Evolutionary conservation across 148 eudicot species (phyloP).

Genomic region (Rhododendron kiyosumense): DNA sequence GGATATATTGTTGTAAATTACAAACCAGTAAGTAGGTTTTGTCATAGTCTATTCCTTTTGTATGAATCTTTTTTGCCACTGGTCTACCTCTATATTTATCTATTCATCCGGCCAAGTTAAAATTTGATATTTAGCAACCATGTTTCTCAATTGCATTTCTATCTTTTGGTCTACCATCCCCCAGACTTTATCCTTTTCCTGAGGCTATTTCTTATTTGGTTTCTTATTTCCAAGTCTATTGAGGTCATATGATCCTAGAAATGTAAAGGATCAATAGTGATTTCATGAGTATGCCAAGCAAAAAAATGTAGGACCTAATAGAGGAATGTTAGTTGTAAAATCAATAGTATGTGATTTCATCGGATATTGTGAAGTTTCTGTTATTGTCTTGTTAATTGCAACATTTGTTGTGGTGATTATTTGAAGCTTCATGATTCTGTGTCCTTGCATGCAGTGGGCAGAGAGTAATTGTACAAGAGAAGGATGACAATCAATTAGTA

Average conservation of each 20-base stretch:
- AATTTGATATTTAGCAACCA: background rate
- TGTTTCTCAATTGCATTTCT: background rate
- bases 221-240: background rate
- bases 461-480: slow-evolving; percentile 69
- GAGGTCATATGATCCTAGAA: background rate
- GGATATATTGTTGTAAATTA: background rate
- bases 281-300: background rate
- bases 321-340: background rate
- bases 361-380: background rate
- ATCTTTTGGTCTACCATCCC: background rate
- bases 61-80: background rate
- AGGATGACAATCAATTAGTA: slow-evolving; percentile 40
- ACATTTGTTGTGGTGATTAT: background rate
- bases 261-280: background rate
- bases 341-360: background rate
- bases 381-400: background rate
- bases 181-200: background rate
- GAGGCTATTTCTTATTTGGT: background rate
- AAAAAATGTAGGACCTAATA: background rate
- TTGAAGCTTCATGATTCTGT: slow-evolving; percentile 11
- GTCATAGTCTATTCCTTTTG: background rate
- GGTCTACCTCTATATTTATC: background rate
- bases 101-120: background rate
- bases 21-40: background rate
- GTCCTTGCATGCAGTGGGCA: slow-evolving; percentile 69